Evolutionary conservation across 176 grass and related monocot genomes (phyloP).

Genomic region (Raddia guianensis): DNA sequence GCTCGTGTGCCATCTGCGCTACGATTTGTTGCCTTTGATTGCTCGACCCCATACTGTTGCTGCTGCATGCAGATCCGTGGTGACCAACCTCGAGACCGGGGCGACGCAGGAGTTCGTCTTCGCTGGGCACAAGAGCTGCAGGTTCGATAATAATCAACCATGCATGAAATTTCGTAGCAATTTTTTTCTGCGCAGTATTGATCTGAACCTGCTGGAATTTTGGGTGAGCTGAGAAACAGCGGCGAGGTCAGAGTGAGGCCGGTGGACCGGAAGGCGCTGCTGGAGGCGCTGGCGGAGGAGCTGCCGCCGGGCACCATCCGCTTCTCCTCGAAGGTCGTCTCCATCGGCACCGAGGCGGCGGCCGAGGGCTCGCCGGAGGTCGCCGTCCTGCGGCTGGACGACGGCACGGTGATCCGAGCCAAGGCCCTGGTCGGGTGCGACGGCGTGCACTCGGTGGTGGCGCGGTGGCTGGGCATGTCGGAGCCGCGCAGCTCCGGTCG

Average conservation of each 20-base stretch:
- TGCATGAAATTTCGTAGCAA: not conserved
- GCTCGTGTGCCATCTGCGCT: not conserved
- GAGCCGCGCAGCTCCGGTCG: conserved; percentile 48
- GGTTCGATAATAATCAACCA: conserved; percentile 24
- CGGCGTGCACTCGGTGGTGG: conserved; percentile 62
- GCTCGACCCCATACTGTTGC: not conserved
- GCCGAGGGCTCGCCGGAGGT: conserved; percentile 24
- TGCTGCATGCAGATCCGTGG: conserved; percentile 34
- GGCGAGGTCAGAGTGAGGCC: conserved; percentile 29
- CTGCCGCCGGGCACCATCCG: conserved; percentile 61
- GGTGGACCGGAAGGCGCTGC: conserved; percentile 52
- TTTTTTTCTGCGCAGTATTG: not conserved
- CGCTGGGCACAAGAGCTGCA: conserved; percentile 27
- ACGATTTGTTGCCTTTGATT: not conserved
- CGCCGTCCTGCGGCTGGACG: conserved; percentile 51
- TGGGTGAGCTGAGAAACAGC: not conserved
- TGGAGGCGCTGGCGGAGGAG: conserved; percentile 67
- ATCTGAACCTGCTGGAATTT: not conserved
- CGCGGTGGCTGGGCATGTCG: conserved; percentile 59
- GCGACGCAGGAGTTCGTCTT: conserved; percentile 48
- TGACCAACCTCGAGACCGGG: conserved; percentile 56
- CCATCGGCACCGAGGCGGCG: conserved; percentile 41
- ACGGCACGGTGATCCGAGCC: conserved; percentile 63
- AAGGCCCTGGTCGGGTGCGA: conserved; percentile 77
- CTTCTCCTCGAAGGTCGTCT: conserved; percentile 64